A percentile compares a stretch with the other conserved stretches of the same genome.
Conservation (phyloP, 1,284 basidiomycete genomes). For the Singerocomus rubriflavus region DNA sequence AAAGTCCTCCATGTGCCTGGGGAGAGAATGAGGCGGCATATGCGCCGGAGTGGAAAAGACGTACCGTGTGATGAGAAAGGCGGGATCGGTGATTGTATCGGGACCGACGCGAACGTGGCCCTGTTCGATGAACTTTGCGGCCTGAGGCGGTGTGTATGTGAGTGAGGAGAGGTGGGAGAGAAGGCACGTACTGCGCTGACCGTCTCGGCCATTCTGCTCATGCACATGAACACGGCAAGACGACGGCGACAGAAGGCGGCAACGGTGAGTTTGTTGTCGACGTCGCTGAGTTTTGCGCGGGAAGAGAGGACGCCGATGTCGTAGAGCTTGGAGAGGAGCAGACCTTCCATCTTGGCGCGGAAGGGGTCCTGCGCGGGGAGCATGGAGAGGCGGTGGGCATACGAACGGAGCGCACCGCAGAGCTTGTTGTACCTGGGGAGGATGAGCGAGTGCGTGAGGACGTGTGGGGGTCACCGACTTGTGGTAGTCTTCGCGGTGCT, state of each 20-base stretch:
- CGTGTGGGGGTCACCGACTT: conserved; percentile 49
- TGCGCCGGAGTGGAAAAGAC: conserved; percentile 14
- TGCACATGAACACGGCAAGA: conserved; percentile 90
- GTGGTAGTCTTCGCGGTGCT: conserved; percentile 94
- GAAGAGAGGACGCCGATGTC: conserved; percentile 92
- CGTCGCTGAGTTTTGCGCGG: conserved; percentile 81
- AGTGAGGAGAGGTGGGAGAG: conserved; percentile 1
- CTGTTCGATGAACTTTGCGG: conserved; percentile 96
- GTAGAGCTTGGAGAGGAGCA: conserved; percentile 92
- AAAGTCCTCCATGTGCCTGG: conserved; percentile 96
- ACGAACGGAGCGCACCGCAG: conserved; percentile 82
- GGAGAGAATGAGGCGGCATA: conserved; percentile 8
- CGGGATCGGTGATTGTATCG: conserved; percentile 94
- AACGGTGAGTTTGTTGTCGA: conserved; percentile 95
- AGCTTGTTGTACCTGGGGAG: conserved; percentile 87
- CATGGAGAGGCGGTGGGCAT: conserved; percentile 85
- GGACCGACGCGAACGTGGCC: conserved; percentile 97
- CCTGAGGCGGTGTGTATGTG: conserved; percentile 46
- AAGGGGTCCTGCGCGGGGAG: conserved; percentile 91
- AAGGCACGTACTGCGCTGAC: conserved; percentile 79
- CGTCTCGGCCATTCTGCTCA: conserved; percentile 93
- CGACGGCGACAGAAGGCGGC: conserved; percentile 91
- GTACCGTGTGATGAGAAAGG: conserved; percentile 89
- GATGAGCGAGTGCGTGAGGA: conserved; percentile 5
- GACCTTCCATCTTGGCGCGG: conserved; percentile 79